Conservation (phyloP, 2,329 filamentous ascomycete species). For the Samsoniella hepiali region DNA sequence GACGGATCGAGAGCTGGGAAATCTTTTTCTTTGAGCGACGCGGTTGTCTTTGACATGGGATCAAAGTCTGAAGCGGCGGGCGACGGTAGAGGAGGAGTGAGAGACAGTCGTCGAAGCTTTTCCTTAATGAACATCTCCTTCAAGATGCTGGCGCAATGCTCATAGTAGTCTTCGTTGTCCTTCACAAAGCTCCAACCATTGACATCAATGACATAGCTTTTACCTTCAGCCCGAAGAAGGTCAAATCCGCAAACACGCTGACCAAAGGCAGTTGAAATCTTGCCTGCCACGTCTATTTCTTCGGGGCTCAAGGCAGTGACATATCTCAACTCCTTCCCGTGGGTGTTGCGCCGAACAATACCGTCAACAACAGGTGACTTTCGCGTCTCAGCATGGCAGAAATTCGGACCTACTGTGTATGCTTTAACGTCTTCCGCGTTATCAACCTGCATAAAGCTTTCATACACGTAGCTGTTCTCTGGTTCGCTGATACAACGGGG, state of each 20-base stretch:
- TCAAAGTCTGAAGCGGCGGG: constrained; percentile 45
- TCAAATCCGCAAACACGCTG: constrained; percentile 97
- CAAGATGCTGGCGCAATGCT: constrained; percentile 81
- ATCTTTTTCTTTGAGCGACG: constrained; percentile 40
- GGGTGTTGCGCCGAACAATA: constrained; percentile 90
- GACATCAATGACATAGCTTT: constrained; percentile 97
- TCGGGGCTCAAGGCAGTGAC: constrained; percentile 79
- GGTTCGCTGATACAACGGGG: constrained; percentile 81
- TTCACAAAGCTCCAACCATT: constrained; percentile 99
- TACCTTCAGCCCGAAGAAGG: constrained; percentile 78
- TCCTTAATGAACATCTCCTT: constrained; percentile 86
- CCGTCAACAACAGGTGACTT: constrained; percentile 98
- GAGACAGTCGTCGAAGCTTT: constrained; percentile 60
- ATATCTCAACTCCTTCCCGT: constrained; percentile 95
- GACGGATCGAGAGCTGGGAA: constrained; percentile 23
- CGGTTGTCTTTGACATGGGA: constrained; percentile 32
- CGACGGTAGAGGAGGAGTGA: constrained; percentile 54
- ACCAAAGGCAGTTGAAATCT: constrained; percentile 87
- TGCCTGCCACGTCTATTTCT: constrained; percentile 81
- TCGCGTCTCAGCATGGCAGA: constrained; percentile 93
- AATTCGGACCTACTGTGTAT: constrained; percentile 89
- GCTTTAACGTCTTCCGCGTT: constrained; percentile 98
- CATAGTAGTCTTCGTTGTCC: constrained; percentile 98
- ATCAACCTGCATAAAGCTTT: constrained; percentile 94
- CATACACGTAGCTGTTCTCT: constrained; percentile 86